Percentiles rank a stretch among this genome's conserved stretches.
Conservation (phyloP, 2,329 filamentous ascomycete species). For the Furcasterigmium furcatum region DNA sequence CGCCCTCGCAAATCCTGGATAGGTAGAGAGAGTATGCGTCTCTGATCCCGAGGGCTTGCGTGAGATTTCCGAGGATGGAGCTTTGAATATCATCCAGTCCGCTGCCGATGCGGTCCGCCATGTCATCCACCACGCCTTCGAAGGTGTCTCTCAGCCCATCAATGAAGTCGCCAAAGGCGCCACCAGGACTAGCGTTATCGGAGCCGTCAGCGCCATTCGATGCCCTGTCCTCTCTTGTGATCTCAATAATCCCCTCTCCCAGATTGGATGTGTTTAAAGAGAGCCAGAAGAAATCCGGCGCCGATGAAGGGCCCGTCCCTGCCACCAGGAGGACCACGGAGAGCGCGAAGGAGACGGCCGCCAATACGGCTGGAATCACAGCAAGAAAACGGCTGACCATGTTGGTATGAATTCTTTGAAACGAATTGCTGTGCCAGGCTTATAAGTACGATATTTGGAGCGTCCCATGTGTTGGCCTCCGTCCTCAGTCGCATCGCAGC, state of each 20-base stretch:
- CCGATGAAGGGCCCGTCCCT: slow-evolving; percentile 6
- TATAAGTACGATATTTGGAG: too few species aligned
- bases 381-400: slow-evolving; percentile 5
- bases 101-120: slow-evolving; percentile 12
- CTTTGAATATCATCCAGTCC: slow-evolving; percentile 17
- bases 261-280: slow-evolving; percentile 14
- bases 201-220: not conserved
- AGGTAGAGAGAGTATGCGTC: slow-evolving; percentile 16
- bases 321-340: slow-evolving; percentile 7
- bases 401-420: not conserved
- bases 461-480: too few species aligned
- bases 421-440: too few species aligned
- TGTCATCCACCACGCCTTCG: slow-evolving; percentile 11
- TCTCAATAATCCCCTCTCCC: slow-evolving; percentile 11
- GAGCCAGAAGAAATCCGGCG: slow-evolving; percentile 8
- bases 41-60: slow-evolving; percentile 13
- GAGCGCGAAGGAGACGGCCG: slow-evolving; percentile 31
- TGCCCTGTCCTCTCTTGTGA: slow-evolving; percentile 9
- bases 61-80: slow-evolving; percentile 15
- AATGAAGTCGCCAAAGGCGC: slow-evolving; percentile 6
- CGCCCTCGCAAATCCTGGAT: slow-evolving; percentile 16
- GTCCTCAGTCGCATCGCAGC: too few species aligned
- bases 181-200: not conserved
- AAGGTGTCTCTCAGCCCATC: slow-evolving; percentile 10
- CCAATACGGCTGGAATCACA: slow-evolving; percentile 7